These are phyloP conservation scores for Boletus austroedulis DNA, from an alignment of 1,284 basidiomycete genomes.

Conservation along the genomic window DNA sequence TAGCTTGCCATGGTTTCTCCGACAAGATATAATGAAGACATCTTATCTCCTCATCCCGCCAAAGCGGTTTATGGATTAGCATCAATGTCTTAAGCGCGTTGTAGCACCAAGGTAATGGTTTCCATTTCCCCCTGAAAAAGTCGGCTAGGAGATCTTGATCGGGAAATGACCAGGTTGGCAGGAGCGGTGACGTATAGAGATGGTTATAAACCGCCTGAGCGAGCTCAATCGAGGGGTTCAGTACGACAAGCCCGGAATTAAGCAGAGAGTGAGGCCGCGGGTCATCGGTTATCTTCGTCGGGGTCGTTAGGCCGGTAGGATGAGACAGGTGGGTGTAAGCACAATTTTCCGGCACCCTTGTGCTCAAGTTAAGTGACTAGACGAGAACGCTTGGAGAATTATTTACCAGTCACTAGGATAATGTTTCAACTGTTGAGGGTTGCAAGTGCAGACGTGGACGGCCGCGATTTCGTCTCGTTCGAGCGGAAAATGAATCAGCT, in stretches of 20 bases:
- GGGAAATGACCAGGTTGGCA: conserved; percentile 77
- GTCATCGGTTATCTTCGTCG: conserved; percentile 45
- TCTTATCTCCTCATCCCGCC: conserved; percentile 76
- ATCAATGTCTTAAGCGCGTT: conserved; percentile 84
- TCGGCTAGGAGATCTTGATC: conserved; percentile 91
- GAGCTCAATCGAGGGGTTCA: conserved; percentile 69
- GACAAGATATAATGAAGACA: conserved; percentile 74
- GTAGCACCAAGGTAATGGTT: conserved; percentile 76
- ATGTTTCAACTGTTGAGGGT: conserved; percentile 78
- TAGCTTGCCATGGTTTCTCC: conserved; percentile 74
- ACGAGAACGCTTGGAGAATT: not conserved
- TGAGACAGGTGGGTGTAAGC: conserved; percentile 66
- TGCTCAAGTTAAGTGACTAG: conserved; percentile 8
- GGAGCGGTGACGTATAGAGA: conserved; percentile 66
- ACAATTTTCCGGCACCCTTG: conserved; percentile 87
- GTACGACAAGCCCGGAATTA: conserved; percentile 87
- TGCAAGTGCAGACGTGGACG: conserved; percentile 89
- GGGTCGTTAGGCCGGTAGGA: conserved; percentile 47
- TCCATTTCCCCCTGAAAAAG: conserved; percentile 75
- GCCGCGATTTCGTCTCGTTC: conserved; percentile 78
- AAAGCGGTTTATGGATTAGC: conserved; percentile 63
- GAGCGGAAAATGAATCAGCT: conserved; percentile 74
- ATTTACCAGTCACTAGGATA: conserved; percentile 89
- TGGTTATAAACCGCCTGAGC: conserved; percentile 53
- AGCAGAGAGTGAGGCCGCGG: conserved; percentile 77